Base-by-base conservation (phyloP, 495 filamentous ascomycete genomes). In the Penicillium paxilli region DNA sequence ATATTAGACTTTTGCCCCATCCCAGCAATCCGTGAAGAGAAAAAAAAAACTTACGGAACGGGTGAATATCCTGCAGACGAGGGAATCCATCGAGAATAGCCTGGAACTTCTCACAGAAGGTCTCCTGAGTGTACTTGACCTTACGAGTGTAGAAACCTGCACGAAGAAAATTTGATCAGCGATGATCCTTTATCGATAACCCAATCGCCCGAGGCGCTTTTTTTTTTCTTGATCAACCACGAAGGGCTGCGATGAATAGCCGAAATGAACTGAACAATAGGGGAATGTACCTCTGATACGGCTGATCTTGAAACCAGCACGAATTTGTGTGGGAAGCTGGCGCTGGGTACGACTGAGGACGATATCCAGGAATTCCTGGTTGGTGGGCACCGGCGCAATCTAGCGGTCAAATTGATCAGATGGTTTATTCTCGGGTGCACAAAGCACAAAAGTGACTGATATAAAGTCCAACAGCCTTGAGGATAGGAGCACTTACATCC, bases 111-210 rank as follows among this genome's bases (percentile, higher is more conserved):
- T 98, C 94, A 49, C 85, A 84, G 72, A 97, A 97, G 37, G 94
- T 97, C 74, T 97, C 92, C 66, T 93, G 86, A n/a, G 94, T 98
- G 70, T 89, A 98, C 71, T 98, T 98, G 81, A 98, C 94, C 75
- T 98, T 98, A 68, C 94, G 83, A 53, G 92, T 96, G 68, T 96
- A 96, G 79, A 96, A 97, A 51, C 86, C 90, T 87, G 58, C 49
- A 30, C 33, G 24, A 33, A 51, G 59, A 52, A 68, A 55, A 52
- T 60, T 68, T 46, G 54, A 61, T 71, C 55, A 71, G 67, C 55
- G 40, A 42, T 42, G 23, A 23, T 8, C 19, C 19, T 42, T 42
- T 42, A 42, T 42, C 40, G 40, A 42, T 42, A 42, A 42, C 20
- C 40, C 40, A 20, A 42, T 42, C 40, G 20, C 40, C 40, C 35